Base-by-base conservation (phyloP, 2,329 filamentous ascomycete species). In the Clonostachys sp. region DNA sequence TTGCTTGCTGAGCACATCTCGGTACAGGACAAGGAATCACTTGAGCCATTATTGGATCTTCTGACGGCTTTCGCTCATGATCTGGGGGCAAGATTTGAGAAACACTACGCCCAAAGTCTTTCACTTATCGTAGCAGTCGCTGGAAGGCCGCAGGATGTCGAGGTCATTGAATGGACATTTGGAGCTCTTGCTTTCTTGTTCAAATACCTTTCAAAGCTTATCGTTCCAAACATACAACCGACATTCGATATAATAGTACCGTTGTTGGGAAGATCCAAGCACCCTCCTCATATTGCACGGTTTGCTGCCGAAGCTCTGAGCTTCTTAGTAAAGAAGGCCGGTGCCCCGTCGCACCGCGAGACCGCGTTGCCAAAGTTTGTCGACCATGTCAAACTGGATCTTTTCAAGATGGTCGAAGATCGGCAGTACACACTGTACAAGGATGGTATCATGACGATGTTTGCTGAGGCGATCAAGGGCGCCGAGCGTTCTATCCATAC, bases 91-190 rank as follows among this genome's bases (percentile, higher is more conserved):
- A 79, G 85, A 43, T 99, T 99, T 60, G 91, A 96, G 67, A 89
- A 87, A 60, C 84, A 96, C 65, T 97, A 96, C 63, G 78, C 83
- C 42, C 78, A 80, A 45, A 83, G 87, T 24, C 81, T 99, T 49
- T 79, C 75, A 46, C 73, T 95, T 46, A 83, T 99, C 47, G 81
- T 89, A 38, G 81, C 83, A 14, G 80, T 97, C 53, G 91, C 91
- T 12, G 84, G 84, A 46, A 87, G 83, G 57, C 83, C 89, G 46
- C 78, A 87, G 48, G 86, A 89, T 59, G 84, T 89, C 24, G 89
- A 91, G 53, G 91, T 95, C n/a, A 89, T 97, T 45, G 94, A 99
- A 70, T 97, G 92, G 91, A 92, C 89, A 45, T 99, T 99, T 68
- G 90, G 86, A 12, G 91, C 89, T 56, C 75, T 99, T 48, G 91